A percentile compares a stretch with the other conserved stretches of the same genome.
These are phyloP conservation scores for Zymoseptoria crescenta DNA, from an alignment of 2,329 filamentous ascomycete genomes.

Conservation along the genomic window DNA sequence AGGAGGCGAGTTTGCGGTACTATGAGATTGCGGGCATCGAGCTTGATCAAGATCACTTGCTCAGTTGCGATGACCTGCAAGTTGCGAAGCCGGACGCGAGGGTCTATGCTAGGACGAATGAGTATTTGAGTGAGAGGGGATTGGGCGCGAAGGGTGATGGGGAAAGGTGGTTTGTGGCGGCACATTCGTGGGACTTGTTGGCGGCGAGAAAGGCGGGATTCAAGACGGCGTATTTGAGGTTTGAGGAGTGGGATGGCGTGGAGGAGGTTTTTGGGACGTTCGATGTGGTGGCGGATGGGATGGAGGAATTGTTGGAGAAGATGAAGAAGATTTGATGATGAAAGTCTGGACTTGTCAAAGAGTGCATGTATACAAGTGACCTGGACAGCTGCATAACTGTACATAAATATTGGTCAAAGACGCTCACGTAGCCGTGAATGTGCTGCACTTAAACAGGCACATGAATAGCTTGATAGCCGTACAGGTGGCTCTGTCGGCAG, in stretches of 20 bases:
- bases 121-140: slow-evolving; percentile 16
- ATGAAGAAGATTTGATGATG: slow-evolving; percentile 11
- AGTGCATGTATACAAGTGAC: too few relatives aligned
- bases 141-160: slow-evolving; percentile 17
- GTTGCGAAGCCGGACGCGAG: slow-evolving; percentile 24
- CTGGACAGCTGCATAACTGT: too few relatives aligned
- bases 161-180: slow-evolving; percentile 26
- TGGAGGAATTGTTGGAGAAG: slow-evolving; percentile 24
- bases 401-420: too few relatives aligned
- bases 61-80: slow-evolving; percentile 24
- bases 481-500: too few relatives aligned
- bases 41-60: slow-evolving; percentile 21
- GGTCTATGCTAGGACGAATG: slow-evolving; percentile 22
- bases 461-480: too few relatives aligned
- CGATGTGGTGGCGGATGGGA: slow-evolving; percentile 23
- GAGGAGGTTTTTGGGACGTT: slow-evolving; percentile 26
- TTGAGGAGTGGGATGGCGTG: slow-evolving; percentile 26
- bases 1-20: slow-evolving; percentile 24
- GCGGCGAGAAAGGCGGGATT: slow-evolving; percentile 26
- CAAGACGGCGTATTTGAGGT: slow-evolving; percentile 24
- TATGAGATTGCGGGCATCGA: slow-evolving; percentile 22
- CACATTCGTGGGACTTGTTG: slow-evolving; percentile 25
- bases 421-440: too few relatives aligned
- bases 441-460: too few relatives aligned
- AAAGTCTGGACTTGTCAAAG: too few relatives aligned